A percentile compares a stretch with the other conserved stretches of the same genome.
These are phyloP conservation scores for Geranomyces michiganensis DNA, from an alignment of 192 early-diverging fungal genomes.

Conservation along the genomic window DNA sequence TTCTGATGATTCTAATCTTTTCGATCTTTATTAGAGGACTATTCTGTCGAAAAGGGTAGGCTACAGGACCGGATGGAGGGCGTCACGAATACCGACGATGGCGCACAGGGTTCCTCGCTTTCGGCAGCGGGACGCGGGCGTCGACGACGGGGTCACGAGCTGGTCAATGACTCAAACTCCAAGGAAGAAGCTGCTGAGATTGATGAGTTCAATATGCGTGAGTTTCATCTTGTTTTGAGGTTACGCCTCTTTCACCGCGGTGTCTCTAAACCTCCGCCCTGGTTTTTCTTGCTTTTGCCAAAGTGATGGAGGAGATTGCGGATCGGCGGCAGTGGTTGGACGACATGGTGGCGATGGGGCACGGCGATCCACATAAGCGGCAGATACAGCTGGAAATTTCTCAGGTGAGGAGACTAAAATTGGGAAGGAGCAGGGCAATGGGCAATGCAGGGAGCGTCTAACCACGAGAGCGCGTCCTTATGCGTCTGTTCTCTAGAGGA, in stretches of 20 bases:
- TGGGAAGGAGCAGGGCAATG: not conserved
- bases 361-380: constrained; percentile 40
- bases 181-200: constrained; percentile 29
- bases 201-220: constrained; percentile 54
- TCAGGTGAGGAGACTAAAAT: constrained; percentile 18
- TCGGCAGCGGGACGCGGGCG: constrained; percentile 12
- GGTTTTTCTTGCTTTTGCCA: not conserved
- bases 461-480: not conserved
- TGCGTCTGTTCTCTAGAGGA: constrained; percentile 24
- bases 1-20: not conserved
- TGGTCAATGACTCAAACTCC: no score
- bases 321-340: constrained; percentile 55
- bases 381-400: constrained; percentile 52
- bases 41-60: constrained; percentile 31
- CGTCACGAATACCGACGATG: no score
- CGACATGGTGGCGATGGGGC: constrained; percentile 54
- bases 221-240: no score
- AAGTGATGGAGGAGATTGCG: constrained; percentile 51
- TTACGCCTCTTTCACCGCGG: no score
- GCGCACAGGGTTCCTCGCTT: constrained; percentile 2
- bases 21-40: constrained; percentile 33
- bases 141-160: not conserved
- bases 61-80: constrained; percentile 39
- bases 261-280: no score
- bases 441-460: not conserved